phyloP scores from a whole-genome alignment of 805 yeast species.

The Starmera caribaea region DNA sequence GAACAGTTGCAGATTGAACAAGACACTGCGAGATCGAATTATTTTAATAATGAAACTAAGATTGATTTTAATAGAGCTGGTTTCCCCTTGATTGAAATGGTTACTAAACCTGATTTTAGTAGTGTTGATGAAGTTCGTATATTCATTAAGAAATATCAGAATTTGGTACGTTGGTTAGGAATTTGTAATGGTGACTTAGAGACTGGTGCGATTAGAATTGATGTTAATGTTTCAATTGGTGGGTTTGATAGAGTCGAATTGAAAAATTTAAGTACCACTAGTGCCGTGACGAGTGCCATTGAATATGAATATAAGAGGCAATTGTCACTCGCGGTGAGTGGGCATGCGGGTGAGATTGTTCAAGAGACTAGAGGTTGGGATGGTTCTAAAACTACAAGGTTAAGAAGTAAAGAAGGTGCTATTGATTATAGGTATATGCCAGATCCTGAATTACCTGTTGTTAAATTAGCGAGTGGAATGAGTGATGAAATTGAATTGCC shows the following conservation, averaged over 20 bases:
- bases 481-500: constrained; percentile 42
- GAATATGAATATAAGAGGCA: constrained; percentile 70
- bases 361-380: constrained; percentile 90
- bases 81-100: constrained; percentile 82
- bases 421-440: constrained; percentile 92
- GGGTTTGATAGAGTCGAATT: constrained; percentile 68
- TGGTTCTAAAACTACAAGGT: constrained; percentile 55
- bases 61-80: constrained; percentile 82
- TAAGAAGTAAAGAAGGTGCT: constrained; percentile 71
- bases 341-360: constrained; percentile 20
- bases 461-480: constrained; percentile 36
- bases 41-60: constrained; percentile 32
- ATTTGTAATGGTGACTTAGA: constrained; percentile 89
- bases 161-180: constrained; percentile 53
- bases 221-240: constrained; percentile 81
- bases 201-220: constrained; percentile 91
- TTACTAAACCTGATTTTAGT: constrained; percentile 81
- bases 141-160: constrained; percentile 75
- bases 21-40: constrained; percentile 80
- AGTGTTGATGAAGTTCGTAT: constrained; percentile 58
- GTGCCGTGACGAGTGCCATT: constrained; percentile 72
- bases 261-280: constrained; percentile 78
- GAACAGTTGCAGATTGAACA: constrained; percentile 89
- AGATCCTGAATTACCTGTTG: constrained; percentile 74
- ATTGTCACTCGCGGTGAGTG: constrained; percentile 32